Base-by-base conservation (phyloP, 1,284 basidiomycete genomes). In the Ceratobasidium sp. region DNA sequence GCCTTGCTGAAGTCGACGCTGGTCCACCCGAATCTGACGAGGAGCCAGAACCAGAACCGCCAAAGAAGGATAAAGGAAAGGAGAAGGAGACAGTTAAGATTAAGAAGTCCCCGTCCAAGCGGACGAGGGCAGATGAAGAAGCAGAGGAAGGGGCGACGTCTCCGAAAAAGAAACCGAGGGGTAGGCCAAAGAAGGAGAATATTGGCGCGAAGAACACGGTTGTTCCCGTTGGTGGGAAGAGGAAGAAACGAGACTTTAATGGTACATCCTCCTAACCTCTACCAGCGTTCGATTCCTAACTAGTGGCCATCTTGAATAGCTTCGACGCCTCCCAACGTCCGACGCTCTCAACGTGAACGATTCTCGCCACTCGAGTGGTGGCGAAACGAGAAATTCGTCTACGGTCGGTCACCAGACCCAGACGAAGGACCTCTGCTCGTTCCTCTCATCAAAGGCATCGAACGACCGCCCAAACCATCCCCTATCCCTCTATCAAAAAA, bases 381-480 rank as follows among this genome's bases (percentile, higher is more conserved):
- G 97, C 88, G 94, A n/a, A 89, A 89, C 75, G 97, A 99, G 80
- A 91, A 89, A 74, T 87, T 94, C 30, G 89, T 96, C 6, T 98
- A 95, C 77, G 89, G 88, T 3, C 85, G 88, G 18, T 69, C 72
- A 32, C 82, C 85, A 69, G 83, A 86, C 75, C 82, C 85, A 69
- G 83, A 86, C 74, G 77, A 83, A 28, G 88, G 87, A 3, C 79
- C 82, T 16, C 82, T 87, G 14, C 83, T 87, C n/a, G 88, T 92
- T 8, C 89, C 96, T 0, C 89, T 89, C 48, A 92, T 97, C 79
- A 89, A 89, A 76, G 92, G 92, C 76, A 91, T 98, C 71, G 82
- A 93, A 12, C 89, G 92, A 28, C 84, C 94, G 73, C 92, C 93
- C 0, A 88, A 92, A 74, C 89, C 90, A 26, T 82, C 84, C 0